A percentile compares a stretch with the other conserved stretches of the same genome.
These are phyloP conservation scores for Alternaria brassicae DNA, from an alignment of 2,329 filamentous ascomycete species.

Conservation along the genomic window DNA sequence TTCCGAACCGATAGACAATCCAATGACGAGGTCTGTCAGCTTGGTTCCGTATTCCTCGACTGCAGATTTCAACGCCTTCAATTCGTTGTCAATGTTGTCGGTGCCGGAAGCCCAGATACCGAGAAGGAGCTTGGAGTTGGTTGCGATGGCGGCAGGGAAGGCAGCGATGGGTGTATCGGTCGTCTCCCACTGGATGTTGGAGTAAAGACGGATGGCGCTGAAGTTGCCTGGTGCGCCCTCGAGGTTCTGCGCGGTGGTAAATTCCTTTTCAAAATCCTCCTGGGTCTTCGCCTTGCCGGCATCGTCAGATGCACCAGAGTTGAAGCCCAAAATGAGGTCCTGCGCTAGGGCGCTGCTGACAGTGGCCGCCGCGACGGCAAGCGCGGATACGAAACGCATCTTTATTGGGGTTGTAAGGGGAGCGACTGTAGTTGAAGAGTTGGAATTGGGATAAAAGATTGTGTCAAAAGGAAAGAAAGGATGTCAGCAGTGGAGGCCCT, in stretches of 20 bases:
- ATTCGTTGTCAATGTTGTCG: conserved; percentile 44
- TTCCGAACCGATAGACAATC: conserved; percentile 49
- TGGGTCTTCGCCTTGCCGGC: conserved; percentile 61
- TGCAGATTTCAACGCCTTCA: conserved; percentile 42
- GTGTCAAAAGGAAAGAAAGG: neutral
- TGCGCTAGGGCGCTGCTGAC: conserved; percentile 32
- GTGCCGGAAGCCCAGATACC: conserved; percentile 62
- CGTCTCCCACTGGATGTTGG: conserved; percentile 73
- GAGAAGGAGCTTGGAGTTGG: conserved; percentile 47
- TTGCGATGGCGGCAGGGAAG: conserved; percentile 46
- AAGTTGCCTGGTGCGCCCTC: conserved; percentile 69
- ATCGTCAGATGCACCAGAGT: conserved; percentile 43
- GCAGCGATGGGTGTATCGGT: conserved; percentile 67
- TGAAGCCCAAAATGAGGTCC: conserved; percentile 43
- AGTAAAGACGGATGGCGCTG: conserved; percentile 74
- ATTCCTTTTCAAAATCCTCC: conserved; percentile 72
- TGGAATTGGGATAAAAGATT: conserved; percentile 1
- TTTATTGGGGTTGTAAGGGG: conserved; percentile 11
- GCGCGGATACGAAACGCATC: conserved; percentile 33
- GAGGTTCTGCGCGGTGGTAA: conserved; percentile 68
- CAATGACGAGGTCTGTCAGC: conserved; percentile 59
- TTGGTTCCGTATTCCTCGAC: conserved; percentile 49
- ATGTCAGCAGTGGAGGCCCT: conserved; percentile 1
- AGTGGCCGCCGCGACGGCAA: conserved; percentile 33
- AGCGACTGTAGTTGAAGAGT: conserved; percentile 19